Conservation (phyloP, 2,329 filamentous ascomycete species). For the Didymella sp. region DNA sequence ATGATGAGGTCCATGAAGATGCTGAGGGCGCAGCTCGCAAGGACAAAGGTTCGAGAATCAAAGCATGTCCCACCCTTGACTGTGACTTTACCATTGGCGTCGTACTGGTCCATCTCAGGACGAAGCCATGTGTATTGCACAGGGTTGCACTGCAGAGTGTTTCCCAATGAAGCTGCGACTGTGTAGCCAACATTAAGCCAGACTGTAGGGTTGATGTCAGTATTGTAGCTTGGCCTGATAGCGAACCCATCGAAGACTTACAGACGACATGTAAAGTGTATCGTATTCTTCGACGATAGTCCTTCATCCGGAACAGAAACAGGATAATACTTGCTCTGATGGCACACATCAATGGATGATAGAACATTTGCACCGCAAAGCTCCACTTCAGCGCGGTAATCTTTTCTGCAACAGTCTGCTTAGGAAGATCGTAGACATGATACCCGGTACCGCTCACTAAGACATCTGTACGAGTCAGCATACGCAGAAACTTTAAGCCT, state of each 20-base stretch:
- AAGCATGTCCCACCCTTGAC: conserved; percentile 45
- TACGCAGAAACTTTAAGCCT: not conserved
- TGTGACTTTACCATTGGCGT: conserved; percentile 33
- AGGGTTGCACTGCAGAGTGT: conserved; percentile 47
- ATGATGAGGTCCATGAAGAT: conserved; percentile 52
- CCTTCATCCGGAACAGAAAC: conserved; percentile 49
- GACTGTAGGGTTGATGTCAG: conserved; percentile 25
- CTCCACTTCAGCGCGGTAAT: conserved; percentile 42
- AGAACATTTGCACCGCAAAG: conserved; percentile 49
- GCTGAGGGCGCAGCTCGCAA: conserved; percentile 43
- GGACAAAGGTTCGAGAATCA: conserved; percentile 43
- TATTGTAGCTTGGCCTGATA: not conserved
- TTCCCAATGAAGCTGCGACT: conserved; percentile 44
- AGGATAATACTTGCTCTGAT: conserved; percentile 49
- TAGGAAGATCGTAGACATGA: conserved; percentile 41
- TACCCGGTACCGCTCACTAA: conserved; percentile 45
- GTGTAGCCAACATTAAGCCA: conserved; percentile 47
- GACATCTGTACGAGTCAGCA: conserved; percentile 28
- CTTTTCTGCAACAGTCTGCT: conserved; percentile 37
- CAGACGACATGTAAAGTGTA: conserved; percentile 43
- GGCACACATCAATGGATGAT: conserved; percentile 48
- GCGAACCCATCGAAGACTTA: conserved; percentile 14
- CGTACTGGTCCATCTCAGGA: conserved; percentile 41
- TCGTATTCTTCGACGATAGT: conserved; percentile 38
- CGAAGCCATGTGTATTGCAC: conserved; percentile 39